Base-by-base conservation (phyloP, 1,139 yeast species). In the Debaryomyces nepalensis region DNA sequence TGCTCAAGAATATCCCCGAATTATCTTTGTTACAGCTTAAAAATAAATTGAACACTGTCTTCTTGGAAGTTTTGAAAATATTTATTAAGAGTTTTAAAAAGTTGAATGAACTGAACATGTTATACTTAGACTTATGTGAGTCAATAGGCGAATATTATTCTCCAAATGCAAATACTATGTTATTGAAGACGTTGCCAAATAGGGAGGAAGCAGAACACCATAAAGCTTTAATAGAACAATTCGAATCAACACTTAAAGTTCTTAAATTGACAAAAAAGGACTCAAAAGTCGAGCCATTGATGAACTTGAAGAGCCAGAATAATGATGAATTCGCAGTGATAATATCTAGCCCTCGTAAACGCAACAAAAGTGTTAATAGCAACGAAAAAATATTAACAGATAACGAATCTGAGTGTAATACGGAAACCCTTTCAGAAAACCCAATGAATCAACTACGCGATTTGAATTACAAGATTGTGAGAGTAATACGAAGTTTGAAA, bases 321-420 rank as follows among this genome's bases (percentile, higher is more conserved):
- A 52, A 52, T n/a, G 62, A 61, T 29, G 48, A 58, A 16, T 43
- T 48, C 31, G 58, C 66, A 4, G 70, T 66, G 38, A 64, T 73
- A 18, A 51, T 70, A 18, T 70, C 77, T 0, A 70, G 76, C 51
- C 77, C 78, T 0, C 50, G 63, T 6, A 71, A 71, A 43, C 34
- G 44, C 18, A 23, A 24, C 21, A 34, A 8, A 12, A 35, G 16
- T 11, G 21, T 29, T 16, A 41, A 19, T 15, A 38, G 30, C 19
- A 24, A 12, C 3, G n/a, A 12, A 27, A 21, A 15, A 5, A 15
- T 10, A 6, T 16, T 8, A 15, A 18, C 14, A 18, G 29, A 27
- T 12, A 31, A 15, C 10, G 14, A 23, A 30, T 26, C 24, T 5
- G 16, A 18, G 2, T 30, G 11, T 6, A 26, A 36, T 15, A 33